Evolutionary conservation across 2,329 filamentous ascomycete genomes (phyloP).

Genomic region (Fusarium papillatum): DNA sequence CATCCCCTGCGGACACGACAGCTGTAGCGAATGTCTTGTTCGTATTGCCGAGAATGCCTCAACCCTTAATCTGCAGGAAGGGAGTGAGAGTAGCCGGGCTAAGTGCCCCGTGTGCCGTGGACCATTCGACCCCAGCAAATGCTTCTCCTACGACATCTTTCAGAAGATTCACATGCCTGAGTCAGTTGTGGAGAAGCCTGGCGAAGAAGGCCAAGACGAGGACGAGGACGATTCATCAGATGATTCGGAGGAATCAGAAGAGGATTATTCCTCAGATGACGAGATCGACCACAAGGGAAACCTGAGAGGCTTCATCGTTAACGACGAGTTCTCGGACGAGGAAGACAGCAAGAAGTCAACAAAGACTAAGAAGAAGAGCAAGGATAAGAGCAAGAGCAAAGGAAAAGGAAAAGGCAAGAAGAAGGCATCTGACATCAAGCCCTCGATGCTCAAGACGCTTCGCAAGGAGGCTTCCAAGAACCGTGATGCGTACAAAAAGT

Average conservation of each 20-base stretch:
- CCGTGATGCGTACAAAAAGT: conserved; percentile 74
- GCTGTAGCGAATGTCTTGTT: conserved; percentile 82
- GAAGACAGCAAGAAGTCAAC: conserved; percentile 29
- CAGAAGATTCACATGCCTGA: conserved; percentile 78
- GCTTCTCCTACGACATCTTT: conserved; percentile 83
- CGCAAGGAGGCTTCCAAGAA: conserved; percentile 77
- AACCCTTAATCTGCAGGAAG: conserved; percentile 67
- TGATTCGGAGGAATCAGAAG: conserved; percentile 43
- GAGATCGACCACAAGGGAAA: conserved; percentile 54
- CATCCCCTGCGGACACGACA: conserved; percentile 86
- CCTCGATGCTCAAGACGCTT: conserved; percentile 72
- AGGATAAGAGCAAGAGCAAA: conserved; percentile 34
- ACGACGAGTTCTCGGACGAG: conserved; percentile 48
- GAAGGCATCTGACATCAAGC: conserved; percentile 59
- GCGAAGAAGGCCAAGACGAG: conserved; percentile 51
- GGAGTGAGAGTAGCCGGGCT: conserved; percentile 67
- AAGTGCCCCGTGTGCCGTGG: conserved; percentile 85
- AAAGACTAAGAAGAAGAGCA: conserved; percentile 36
- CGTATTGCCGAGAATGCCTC: conserved; percentile 74
- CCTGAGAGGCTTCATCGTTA: conserved; percentile 69
- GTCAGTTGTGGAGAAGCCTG: conserved; percentile 54
- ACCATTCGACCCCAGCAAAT: conserved; percentile 73
- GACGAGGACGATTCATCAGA: conserved; percentile 46
- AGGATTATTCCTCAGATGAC: conserved; percentile 48
- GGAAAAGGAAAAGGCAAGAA: conserved; percentile 54